A percentile compares a stretch with the other conserved stretches of the same genome.
These are phyloP conservation scores for Populus tremula DNA, from an alignment of 345 rosid species.

Conservation along the genomic window DNA sequence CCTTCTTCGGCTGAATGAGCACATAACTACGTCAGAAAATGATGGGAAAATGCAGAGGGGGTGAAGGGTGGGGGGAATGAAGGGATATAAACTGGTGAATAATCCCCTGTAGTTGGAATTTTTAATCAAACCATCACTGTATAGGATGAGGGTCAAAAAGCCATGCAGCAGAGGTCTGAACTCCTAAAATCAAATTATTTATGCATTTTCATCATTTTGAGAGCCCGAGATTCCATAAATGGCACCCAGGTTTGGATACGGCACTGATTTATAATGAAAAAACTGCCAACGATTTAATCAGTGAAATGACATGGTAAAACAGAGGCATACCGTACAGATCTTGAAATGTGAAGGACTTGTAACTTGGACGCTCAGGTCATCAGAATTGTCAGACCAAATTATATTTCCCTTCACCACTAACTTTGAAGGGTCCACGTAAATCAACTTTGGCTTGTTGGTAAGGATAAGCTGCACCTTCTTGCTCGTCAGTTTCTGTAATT, in stretches of 20 bases:
- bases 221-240: neutral
- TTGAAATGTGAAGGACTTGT: conserved; percentile 77
- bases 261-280: neutral
- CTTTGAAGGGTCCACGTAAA: conserved; percentile 88
- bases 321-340: conserved; percentile 70
- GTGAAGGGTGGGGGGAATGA: neutral
- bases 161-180: neutral
- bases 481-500: conserved; percentile 80
- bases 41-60: neutral
- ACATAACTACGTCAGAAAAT: conserved; percentile 15
- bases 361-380: conserved; percentile 78
- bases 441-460: conserved; percentile 83
- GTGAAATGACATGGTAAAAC: neutral
- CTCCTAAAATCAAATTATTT: neutral
- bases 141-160: neutral
- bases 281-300: neutral
- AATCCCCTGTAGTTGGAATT: neutral
- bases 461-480: conserved; percentile 98
- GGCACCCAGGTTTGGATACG: neutral
- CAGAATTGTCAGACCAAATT: conserved; percentile 89
- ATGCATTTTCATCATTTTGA: neutral
- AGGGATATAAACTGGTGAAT: neutral
- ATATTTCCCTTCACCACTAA: conserved; percentile 70
- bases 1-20: conserved; percentile 83
- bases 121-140: neutral